Percentiles rank a stretch among this genome's conserved stretches.
phyloP scores from a whole-genome alignment of 2,329 filamentous ascomycete species.

The Amauroascus niger region DNA sequence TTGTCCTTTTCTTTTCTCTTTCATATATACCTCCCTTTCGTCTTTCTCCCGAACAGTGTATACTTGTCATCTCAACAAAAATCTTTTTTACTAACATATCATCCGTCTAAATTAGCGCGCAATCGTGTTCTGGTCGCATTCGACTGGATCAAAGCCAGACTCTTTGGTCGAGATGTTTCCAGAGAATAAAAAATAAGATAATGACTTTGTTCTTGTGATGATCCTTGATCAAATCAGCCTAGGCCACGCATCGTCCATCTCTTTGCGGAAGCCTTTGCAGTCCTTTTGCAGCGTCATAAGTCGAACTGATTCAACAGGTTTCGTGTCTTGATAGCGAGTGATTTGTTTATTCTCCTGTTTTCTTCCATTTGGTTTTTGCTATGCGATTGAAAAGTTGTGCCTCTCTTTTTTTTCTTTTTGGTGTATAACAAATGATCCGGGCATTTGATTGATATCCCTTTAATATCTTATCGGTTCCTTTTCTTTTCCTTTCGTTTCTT shows the following conservation, averaged over 20 bases:
- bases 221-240: too few relatives aligned
- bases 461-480: background rate
- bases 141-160: constrained; percentile 95
- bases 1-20: background rate
- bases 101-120: constrained; percentile 50
- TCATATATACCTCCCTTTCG: background rate
- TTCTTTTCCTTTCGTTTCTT: background rate
- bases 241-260: too few relatives aligned
- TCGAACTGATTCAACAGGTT: background rate
- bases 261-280: background rate
- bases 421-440: background rate
- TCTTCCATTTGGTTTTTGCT: background rate
- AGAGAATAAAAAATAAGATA: constrained; percentile 31
- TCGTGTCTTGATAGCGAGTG: background rate
- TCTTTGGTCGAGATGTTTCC: constrained; percentile 85
- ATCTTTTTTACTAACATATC: constrained; percentile 2
- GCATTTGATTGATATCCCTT: background rate
- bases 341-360: background rate
- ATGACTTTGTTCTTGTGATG: background rate
- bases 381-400: background rate
- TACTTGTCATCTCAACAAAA: too few relatives aligned
- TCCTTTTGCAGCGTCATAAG: background rate
- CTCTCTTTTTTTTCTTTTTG: background rate
- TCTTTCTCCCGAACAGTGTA: constrained; percentile 6
- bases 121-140: constrained; percentile 87